Evolutionary conservation across 2,329 filamentous ascomycete species (phyloP), one percentile per base, ranked within the genome.

Genomic region (Verticillium nonalfalfae): DNA sequence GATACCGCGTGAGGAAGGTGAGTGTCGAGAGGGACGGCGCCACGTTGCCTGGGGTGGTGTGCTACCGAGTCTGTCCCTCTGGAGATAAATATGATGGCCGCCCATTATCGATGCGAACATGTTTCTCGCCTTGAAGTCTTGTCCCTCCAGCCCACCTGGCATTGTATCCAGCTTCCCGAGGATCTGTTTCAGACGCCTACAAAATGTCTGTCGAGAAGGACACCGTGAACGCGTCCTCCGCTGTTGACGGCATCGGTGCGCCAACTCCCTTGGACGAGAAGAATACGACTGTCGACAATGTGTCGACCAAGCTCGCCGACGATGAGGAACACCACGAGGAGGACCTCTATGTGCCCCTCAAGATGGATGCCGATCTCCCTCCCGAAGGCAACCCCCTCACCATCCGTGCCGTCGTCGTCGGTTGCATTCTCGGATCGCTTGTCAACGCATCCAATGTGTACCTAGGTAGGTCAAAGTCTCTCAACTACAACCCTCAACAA

Each of bases 391-490:
- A 77, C 64, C 82, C 85, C 58, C 67, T 87, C 56, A 87, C 84
- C 7, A 67, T 82, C 38, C 79, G 85, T 55, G 83, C 85, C 15
- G 72, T 87, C 31, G 61, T 85, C 45, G 73, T 84, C 38, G 85
- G 85, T 56, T 78, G 82, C 60, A 68, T 82, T 52, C 79, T 85
- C 35, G 85, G 85, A 56, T 83, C 80, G 15, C 76, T 87, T 9
- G 83, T 87, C 66, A 86, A 85, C 66, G 83, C 84, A 10, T 86
- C 83, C 62, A 87, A 87, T 68, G 76, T 87, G 52, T 87, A 87
- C 66, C 78, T 87, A 26, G 84, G 84, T 77, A 73, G 60, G 71
- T 62, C 7, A 18, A 7, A 11, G 1, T 11, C 18, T n/a, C 2
- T 11, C 9, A 21, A 26, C 3, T 15, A 15, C 3, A 4, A 13